Evolutionary conservation across 2,329 filamentous ascomycete species (phyloP).

Genomic region (Colletotrichum sp.): DNA sequence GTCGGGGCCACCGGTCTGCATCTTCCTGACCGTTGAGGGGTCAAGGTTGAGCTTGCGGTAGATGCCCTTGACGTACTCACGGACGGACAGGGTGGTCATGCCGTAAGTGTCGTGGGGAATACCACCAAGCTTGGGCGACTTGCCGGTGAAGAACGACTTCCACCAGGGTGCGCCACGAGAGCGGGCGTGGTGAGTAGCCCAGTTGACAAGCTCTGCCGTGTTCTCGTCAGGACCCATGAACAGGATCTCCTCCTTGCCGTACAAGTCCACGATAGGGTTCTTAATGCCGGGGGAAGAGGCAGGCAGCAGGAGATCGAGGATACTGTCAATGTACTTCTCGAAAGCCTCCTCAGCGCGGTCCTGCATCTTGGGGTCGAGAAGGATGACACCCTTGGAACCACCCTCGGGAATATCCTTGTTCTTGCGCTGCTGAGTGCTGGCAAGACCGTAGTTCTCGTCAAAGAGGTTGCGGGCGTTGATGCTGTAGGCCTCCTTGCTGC

Average conservation of each 20-base stretch:
- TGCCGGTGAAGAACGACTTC: constrained; percentile 99
- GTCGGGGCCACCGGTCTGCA: constrained; percentile 97
- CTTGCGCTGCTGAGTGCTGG: constrained; percentile 98
- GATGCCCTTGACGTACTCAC: constrained; percentile 94
- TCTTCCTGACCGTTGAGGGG: constrained; percentile 82
- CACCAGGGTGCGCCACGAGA: constrained; percentile 92
- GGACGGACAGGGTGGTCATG: constrained; percentile 97
- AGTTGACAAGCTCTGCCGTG: constrained; percentile 94
- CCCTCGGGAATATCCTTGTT: constrained; percentile 99
- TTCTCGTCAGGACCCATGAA: constrained; percentile 99
- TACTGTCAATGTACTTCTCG: constrained; percentile 99
- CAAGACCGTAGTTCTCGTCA: constrained; percentile 98
- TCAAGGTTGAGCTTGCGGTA: constrained; percentile 96
- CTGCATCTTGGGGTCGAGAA: constrained; percentile 92
- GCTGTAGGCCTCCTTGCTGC: constrained; percentile 92
- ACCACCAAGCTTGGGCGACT: constrained; percentile 93
- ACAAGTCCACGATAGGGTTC: constrained; percentile 94
- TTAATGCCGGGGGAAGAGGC: constrained; percentile 96
- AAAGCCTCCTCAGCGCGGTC: constrained; percentile 92
- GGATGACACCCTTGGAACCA: constrained; percentile 95
- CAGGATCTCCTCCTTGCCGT: constrained; percentile 94
- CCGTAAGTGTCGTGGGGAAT: constrained; percentile 96
- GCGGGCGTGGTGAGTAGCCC: constrained; percentile 96
- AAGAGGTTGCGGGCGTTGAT: constrained; percentile 98
- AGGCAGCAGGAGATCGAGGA: constrained; percentile 90